Evolutionary conservation across 805 yeast genomes (phyloP).

Genomic region (Scheffersomyces stipitis): DNA sequence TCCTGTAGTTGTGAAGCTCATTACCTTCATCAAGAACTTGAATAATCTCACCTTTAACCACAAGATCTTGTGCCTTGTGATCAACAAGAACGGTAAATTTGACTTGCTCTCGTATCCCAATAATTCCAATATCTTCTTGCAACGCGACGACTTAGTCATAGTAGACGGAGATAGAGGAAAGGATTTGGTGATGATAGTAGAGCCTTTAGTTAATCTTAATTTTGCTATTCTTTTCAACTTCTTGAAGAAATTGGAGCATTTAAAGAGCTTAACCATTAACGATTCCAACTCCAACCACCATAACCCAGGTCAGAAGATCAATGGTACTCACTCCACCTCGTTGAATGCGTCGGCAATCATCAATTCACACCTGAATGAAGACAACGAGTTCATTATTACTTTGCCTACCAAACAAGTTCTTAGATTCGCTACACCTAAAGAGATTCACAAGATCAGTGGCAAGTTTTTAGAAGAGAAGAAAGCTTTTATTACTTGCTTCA

Average conservation of each 20-base stretch:
- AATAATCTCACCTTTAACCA: conserved; percentile 43
- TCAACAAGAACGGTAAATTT: conserved; percentile 63
- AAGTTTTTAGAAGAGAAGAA: conserved; percentile 72
- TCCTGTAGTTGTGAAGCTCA: conserved; percentile 29
- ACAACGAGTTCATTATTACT: conserved; percentile 58
- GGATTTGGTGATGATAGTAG: conserved; percentile 71
- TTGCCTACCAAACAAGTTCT: conserved; percentile 77
- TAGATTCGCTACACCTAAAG: conserved; percentile 73
- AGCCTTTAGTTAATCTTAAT: conserved; percentile 60
- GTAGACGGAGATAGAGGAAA: conserved; percentile 86
- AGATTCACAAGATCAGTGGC: conserved; percentile 57
- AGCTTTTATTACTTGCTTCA: conserved; percentile 64
- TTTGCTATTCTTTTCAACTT: conserved; percentile 72
- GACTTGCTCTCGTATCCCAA: conserved; percentile 70
- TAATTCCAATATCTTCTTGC: conserved; percentile 58
- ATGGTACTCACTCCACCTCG: conserved; percentile 40
- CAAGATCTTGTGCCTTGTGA: conserved; percentile 47
- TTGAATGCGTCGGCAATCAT: conserved; percentile 36
- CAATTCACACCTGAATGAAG: conserved; percentile 47
- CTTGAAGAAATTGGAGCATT: conserved; percentile 69
- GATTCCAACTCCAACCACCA: conserved; percentile 19
- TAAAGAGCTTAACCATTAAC: conserved; percentile 47
- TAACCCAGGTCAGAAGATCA: conserved; percentile 19
- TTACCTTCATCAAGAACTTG: conserved; percentile 38
- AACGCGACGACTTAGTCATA: conserved; percentile 64